Base-by-base conservation (phyloP, 2,329 filamentous ascomycete genomes). In the Alternaria metachromatica region DNA sequence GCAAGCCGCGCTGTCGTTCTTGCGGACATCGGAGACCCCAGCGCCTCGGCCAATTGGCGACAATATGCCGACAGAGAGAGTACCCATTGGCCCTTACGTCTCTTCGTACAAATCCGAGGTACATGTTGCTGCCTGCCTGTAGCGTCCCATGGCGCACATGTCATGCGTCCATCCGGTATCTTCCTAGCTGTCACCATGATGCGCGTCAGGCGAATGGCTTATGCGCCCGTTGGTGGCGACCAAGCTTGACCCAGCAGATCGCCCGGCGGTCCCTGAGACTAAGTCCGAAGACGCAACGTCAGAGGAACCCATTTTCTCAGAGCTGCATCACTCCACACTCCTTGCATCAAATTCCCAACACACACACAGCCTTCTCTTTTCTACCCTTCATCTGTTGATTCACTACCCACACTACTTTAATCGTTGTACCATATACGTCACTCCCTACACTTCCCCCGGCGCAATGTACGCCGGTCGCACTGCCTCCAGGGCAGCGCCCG, bases 391-490 rank as follows among this genome's bases (percentile, higher is more conserved):
- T 41, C 60, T 61, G 21, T 61, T 62, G 61, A 41, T 51, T 61
- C 50, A 62, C 51, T 28, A 13, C 48, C 58, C 25, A 46, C 13
- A n/a, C 23, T 55, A 51, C 53, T 63, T 41, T 59, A 63, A 64
- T 67, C 53, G 37, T 43, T 48, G 49, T 33, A 49, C 33, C 20
- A 58, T 58, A 57, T 44, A 60, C 60, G 59, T 65, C 65, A 56
- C 58, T 71, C 66, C 55, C 62, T 73, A 68, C 54, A 44, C 55
- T 63, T 44, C 63, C 30, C 69, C 72, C 69, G 75, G 73, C 73
- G 75, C 76, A 75, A 85, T 85, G 83, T 82, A 83, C 68, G 77
- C 80, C 69, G 81, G 80, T 70, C 80, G 81, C 72, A 76, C 79
- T 66, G 80, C 82, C 61, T 76, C 80, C 51, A 77, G 82, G 69